These are phyloP conservation scores for Powellomyces hirtus DNA, from an alignment of 192 early-diverging fungal species.

Conservation along the genomic window DNA sequence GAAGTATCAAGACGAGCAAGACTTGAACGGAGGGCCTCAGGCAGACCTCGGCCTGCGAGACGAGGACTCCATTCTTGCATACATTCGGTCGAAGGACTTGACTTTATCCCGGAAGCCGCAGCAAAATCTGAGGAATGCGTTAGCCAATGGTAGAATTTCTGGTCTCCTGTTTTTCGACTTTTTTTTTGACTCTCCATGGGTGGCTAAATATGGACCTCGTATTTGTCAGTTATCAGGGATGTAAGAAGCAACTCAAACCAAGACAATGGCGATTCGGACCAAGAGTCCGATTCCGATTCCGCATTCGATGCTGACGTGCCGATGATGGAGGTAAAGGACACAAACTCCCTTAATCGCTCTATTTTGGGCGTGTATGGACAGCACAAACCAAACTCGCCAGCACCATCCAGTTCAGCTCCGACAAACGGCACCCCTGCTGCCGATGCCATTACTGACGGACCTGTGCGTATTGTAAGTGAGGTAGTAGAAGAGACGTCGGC, in stretches of 20 bases:
- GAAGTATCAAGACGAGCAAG: conserved; percentile 6
- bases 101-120: conserved; percentile 4
- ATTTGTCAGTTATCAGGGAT: not conserved
- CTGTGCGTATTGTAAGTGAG: not conserved
- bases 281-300: conserved; percentile 29
- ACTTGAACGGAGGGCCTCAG: not conserved
- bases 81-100: not conserved
- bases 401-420: not conserved
- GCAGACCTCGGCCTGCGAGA: conserved; percentile 4
- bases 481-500: not conserved
- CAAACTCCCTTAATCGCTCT: conserved; percentile 41
- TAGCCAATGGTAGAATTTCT: conserved; percentile 6
- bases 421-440: not conserved
- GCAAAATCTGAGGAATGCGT: conserved; percentile 1
- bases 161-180: not conserved
- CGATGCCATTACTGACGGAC: not conserved
- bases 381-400: conserved; percentile 1
- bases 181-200: not conserved
- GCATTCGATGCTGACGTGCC: conserved; percentile 25
- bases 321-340: conserved; percentile 42
- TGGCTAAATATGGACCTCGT: not conserved
- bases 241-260: conserved; percentile 2
- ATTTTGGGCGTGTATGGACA: conserved; percentile 32
- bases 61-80: conserved; percentile 22
- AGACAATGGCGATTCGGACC: conserved; percentile 5